Evolutionary conservation across 2,329 filamentous ascomycete species (phyloP).

Genomic region (Clonostachys sp.): DNA sequence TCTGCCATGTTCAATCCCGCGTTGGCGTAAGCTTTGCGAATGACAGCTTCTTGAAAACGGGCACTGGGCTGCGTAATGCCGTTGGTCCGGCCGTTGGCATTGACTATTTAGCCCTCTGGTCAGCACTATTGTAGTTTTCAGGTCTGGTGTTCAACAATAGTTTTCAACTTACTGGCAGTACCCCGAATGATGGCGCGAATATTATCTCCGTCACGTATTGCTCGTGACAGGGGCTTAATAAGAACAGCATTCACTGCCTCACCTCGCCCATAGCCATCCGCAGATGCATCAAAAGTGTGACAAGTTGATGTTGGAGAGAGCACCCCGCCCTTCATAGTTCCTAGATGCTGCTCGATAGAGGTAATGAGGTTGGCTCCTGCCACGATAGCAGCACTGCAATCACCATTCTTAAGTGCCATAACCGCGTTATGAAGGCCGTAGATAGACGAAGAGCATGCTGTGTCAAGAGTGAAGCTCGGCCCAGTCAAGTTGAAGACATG

Average conservation of each 20-base stretch:
- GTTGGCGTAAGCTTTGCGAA: constrained; percentile 14
- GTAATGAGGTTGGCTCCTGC: constrained; percentile 21
- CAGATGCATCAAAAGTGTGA: constrained; percentile 43
- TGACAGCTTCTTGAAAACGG: constrained; percentile 30
- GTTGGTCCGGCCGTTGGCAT: constrained; percentile 34
- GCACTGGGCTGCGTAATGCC: constrained; percentile 49
- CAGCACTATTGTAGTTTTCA: not conserved
- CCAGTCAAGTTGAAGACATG: constrained; percentile 6
- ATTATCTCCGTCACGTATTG: constrained; percentile 44
- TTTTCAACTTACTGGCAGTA: constrained; percentile 40
- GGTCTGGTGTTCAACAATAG: constrained; percentile 11
- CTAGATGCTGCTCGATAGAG: constrained; percentile 14
- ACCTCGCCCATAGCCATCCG: constrained; percentile 47
- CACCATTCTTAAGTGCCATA: constrained; percentile 20
- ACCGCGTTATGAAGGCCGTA: constrained; percentile 34
- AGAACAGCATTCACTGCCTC: constrained; percentile 50
- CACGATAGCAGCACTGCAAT: constrained; percentile 22
- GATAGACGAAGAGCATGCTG: constrained; percentile 38
- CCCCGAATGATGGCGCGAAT: constrained; percentile 44
- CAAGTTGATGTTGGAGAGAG: constrained; percentile 24
- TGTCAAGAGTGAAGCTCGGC: constrained; percentile 28
- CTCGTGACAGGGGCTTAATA: constrained; percentile 48
- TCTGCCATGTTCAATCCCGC: constrained; percentile 11
- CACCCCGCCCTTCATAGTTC: constrained; percentile 12
- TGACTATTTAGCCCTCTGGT: not conserved